Percentiles rank a stretch among this genome's conserved stretches.
Evolutionary conservation across 768 basidiomycete species (phyloP).

Genomic region (Boletellus ananiceps): DNA sequence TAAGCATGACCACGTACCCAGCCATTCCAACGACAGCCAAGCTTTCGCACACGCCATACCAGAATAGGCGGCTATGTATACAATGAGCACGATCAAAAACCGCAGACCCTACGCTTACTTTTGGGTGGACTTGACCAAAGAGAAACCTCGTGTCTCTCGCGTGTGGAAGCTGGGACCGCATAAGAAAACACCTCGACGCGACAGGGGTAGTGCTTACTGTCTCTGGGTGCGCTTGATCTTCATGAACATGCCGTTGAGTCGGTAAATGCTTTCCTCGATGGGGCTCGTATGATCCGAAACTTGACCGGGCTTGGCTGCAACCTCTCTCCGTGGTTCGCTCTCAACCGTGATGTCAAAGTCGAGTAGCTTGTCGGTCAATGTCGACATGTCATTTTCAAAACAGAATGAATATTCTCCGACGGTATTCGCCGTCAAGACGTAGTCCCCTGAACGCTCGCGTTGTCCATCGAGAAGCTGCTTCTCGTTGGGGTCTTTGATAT

Average conservation of each 20-base stretch:
- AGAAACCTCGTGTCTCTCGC: conserved; percentile 90
- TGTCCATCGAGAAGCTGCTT: conserved; percentile 83
- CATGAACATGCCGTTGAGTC: conserved; percentile 80
- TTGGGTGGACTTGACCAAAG: conserved; percentile 85
- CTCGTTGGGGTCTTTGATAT: conserved; percentile 87
- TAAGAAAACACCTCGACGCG: conserved; percentile 1
- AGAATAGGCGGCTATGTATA: conserved; percentile 74
- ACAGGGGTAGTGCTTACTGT: conserved; percentile 53
- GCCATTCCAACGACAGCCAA: conserved; percentile 81
- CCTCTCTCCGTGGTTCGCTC: conserved; percentile 87
- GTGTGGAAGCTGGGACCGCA: conserved; percentile 75
- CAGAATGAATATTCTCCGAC: conserved; percentile 93
- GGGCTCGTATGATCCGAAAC: conserved; percentile 90
- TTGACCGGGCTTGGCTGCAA: conserved; percentile 84
- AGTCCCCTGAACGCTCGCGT: conserved; percentile 94
- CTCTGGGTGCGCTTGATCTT: conserved; percentile 92
- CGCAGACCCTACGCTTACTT: conserved; percentile 42
- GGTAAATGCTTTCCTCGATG: conserved; percentile 93
- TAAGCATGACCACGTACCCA: conserved; percentile 49
- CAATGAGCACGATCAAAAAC: neutral
- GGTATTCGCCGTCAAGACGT: conserved; percentile 90
- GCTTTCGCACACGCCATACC: conserved; percentile 86
- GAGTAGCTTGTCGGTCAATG: conserved; percentile 89
- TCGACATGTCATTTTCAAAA: conserved; percentile 97
- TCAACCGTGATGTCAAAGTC: conserved; percentile 98